Conservation (phyloP, 768 basidiomycete genomes). For the Leccinum pellstonianum region DNA sequence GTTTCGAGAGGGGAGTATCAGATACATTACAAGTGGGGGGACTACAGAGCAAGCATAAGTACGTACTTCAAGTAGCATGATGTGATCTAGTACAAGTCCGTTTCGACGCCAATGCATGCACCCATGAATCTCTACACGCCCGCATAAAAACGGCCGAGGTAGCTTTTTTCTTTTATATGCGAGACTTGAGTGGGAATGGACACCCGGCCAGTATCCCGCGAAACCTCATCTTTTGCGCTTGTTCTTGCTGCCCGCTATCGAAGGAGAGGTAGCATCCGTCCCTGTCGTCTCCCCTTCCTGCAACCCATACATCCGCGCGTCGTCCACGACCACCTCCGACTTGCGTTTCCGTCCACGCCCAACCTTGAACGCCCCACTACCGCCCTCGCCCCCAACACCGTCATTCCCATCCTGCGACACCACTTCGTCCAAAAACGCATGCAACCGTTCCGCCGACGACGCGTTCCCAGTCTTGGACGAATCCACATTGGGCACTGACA, state of each 20-base stretch:
- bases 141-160: no score
- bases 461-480: constrained; percentile 28
- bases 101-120: no score
- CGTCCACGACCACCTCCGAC: constrained; percentile 34
- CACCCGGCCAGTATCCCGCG: neutral
- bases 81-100: no score
- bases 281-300: neutral
- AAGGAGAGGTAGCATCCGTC: neutral
- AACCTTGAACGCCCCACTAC: constrained; percentile 5
- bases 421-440: constrained; percentile 46
- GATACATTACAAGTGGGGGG: no score
- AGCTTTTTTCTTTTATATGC: no score
- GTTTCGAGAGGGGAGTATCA: no score
- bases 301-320: neutral
- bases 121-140: no score
- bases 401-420: constrained; percentile 33
- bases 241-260: constrained; percentile 18
- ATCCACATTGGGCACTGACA: constrained; percentile 29
- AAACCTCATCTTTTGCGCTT: constrained; percentile 30
- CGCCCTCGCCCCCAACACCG: neutral
- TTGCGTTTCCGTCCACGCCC: constrained; percentile 39
- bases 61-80: no score
- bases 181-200: neutral
- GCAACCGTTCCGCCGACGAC: constrained; percentile 37
- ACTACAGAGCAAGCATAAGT: no score